A percentile compares a stretch with the other conserved stretches of the same genome.
These are phyloP conservation scores for Xylaria castorea DNA, from an alignment of 495 filamentous ascomycete species.

Conservation along the genomic window DNA sequence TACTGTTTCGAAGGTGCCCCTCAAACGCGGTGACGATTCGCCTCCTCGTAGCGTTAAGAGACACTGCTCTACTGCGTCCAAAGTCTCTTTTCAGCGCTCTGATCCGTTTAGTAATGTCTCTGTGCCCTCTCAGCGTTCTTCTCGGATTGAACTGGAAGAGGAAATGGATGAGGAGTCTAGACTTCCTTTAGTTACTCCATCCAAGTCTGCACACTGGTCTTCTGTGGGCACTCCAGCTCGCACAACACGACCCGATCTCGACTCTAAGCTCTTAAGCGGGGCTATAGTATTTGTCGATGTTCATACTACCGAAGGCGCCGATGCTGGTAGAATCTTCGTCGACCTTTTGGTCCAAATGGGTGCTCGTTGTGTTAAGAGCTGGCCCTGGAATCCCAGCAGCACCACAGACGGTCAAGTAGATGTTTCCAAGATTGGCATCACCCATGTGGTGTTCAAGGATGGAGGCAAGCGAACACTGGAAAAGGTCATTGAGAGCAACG, in stretches of 20 bases:
- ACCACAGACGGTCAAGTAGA: constrained; percentile 43
- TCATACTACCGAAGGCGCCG: constrained; percentile 86
- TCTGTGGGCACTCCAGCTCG: constrained; percentile 61
- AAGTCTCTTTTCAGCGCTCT: constrained; percentile 43
- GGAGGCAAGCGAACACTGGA: constrained; percentile 85
- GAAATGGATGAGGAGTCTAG: constrained; percentile 26
- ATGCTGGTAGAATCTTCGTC: constrained; percentile 83
- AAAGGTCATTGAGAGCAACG: constrained; percentile 78
- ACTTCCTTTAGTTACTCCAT: constrained; percentile 42
- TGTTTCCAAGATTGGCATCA: constrained; percentile 75
- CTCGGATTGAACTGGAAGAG: constrained; percentile 32
- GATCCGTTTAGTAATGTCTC: constrained; percentile 48
- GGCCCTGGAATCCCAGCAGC: constrained; percentile 77
- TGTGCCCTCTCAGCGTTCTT: constrained; percentile 48
- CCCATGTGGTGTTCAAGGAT: constrained; percentile 95
- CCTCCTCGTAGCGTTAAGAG: constrained; percentile 59
- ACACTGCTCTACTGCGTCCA: constrained; percentile 63
- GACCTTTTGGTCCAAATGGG: constrained; percentile 85
- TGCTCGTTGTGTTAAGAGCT: constrained; percentile 80
- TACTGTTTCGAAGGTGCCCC: constrained; percentile 72
- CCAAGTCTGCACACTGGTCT: constrained; percentile 55
- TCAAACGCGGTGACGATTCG: constrained; percentile 70
- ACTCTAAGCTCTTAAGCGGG: constrained; percentile 65
- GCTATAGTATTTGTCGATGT: constrained; percentile 92
- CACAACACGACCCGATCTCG: constrained; percentile 58